A percentile compares a stretch with the other conserved stretches of the same genome.
Evolutionary conservation across 805 yeast genomes (phyloP).

Genomic region (Ogataea ganodermae): DNA sequence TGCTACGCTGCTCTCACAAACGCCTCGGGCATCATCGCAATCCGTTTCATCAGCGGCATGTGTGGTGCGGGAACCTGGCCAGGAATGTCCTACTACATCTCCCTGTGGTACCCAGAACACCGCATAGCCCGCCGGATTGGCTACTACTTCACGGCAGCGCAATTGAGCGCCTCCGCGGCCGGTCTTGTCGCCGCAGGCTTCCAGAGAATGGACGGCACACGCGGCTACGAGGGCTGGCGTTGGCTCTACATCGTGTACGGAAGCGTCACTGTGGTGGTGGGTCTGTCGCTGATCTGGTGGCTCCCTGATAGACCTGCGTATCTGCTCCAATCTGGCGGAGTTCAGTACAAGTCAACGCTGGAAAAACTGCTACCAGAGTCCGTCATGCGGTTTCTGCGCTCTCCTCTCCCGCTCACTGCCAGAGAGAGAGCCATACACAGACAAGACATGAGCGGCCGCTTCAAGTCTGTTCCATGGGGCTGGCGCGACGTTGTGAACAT

Average conservation of each 20-base stretch:
- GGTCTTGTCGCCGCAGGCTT: constrained; percentile 88
- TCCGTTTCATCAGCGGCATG: constrained; percentile 70
- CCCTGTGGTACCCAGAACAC: constrained; percentile 83
- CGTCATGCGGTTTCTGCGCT: constrained; percentile 22
- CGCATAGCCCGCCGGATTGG: constrained; percentile 80
- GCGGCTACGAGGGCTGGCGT: constrained; percentile 80
- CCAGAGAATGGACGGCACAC: constrained; percentile 72
- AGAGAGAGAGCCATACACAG: constrained; percentile 59
- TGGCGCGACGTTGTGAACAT: constrained; percentile 57
- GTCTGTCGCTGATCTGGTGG: constrained; percentile 75
- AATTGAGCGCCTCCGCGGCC: constrained; percentile 85
- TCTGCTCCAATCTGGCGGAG: constrained; percentile 16
- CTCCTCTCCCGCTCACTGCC: constrained; percentile 50
- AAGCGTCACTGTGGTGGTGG: constrained; percentile 61
- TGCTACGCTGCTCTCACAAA: constrained; percentile 67
- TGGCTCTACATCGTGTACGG: constrained; percentile 86
- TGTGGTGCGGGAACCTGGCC: constrained; percentile 92
- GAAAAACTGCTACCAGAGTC: constrained; percentile 23
- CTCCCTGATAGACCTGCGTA: constrained; percentile 74
- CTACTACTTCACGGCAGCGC: constrained; percentile 89
- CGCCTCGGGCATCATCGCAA: constrained; percentile 64
- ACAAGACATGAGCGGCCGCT: constrained; percentile 58
- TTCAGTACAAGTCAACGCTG: constrained; percentile 17
- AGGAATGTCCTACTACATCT: constrained; percentile 79
- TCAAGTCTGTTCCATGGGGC: constrained; percentile 53